These are phyloP conservation scores for Talaromyces funiculosus DNA, from an alignment of 2,329 filamentous ascomycete genomes.

Conservation along the genomic window DNA sequence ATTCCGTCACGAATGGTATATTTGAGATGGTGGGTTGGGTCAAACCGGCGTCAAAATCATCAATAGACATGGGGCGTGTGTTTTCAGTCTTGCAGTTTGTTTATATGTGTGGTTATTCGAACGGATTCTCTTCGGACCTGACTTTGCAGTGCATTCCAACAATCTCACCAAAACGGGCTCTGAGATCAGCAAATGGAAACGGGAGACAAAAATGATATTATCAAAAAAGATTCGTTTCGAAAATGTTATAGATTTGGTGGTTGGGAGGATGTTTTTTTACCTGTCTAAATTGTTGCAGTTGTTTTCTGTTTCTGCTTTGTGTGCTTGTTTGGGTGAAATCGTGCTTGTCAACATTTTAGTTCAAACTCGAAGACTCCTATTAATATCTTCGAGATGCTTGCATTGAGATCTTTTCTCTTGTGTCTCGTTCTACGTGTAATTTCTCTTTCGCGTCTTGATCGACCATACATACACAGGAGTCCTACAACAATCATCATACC, in stretches of 20 bases:
- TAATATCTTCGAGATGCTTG: neutral
- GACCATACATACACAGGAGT: neutral
- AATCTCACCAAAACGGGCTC: neutral
- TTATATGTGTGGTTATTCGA: constrained; percentile 32
- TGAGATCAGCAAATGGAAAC: neutral
- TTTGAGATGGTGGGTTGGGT: constrained; percentile 30
- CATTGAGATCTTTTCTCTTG: neutral
- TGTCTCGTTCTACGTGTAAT: neutral
- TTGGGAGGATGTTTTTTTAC: neutral
- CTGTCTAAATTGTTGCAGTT: neutral
- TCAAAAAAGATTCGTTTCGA: neutral
- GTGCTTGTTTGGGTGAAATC: neutral
- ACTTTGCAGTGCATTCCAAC: neutral
- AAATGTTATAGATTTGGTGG: constrained; percentile 6
- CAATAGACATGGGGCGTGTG: constrained; percentile 39
- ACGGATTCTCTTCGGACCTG: neutral
- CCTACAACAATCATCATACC: neutral
- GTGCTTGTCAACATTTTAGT: neutral
- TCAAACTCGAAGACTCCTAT: constrained; percentile 3
- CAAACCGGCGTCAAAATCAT: constrained; percentile 34
- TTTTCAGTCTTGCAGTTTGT: constrained; percentile 16
- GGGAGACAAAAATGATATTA: neutral
- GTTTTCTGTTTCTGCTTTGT: neutral
- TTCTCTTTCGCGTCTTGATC: neutral
- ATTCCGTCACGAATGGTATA: constrained; percentile 29